Conservation (phyloP, 306 rosid species). For the Psophocarpus tetragonolobus region DNA sequence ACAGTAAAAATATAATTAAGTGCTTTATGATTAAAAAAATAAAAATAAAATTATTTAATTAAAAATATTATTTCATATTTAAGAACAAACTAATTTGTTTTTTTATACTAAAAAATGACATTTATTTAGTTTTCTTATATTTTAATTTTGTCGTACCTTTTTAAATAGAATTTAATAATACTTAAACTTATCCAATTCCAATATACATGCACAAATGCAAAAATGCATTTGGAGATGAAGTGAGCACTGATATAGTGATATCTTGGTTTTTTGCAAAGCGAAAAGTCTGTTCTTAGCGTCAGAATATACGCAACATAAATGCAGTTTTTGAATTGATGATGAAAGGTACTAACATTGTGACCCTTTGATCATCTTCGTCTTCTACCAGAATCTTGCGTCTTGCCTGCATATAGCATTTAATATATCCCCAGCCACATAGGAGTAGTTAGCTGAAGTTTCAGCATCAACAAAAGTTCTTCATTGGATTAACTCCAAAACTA, state of each 20-base stretch:
- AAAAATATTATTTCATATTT: too few species aligned
- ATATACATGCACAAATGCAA: background rate
- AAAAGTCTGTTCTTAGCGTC: background rate
- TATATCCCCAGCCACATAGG: background rate
- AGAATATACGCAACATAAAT: background rate
- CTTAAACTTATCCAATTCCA: too few species aligned
- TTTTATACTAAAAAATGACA: too few species aligned
- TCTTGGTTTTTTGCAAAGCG: background rate
- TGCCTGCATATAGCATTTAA: background rate
- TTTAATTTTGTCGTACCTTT: too few species aligned
- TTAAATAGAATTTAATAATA: too few species aligned
- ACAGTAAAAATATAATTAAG: too few species aligned
- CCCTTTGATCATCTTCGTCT: background rate
- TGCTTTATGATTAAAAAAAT: too few species aligned
- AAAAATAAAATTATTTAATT: too few species aligned
- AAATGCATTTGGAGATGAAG: background rate
- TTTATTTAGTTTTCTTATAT: too few species aligned
- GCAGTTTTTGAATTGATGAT: background rate
- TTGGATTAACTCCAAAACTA: background rate
- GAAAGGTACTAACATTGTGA: conserved; percentile 14
- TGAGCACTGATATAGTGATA: background rate
- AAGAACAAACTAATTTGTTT: too few species aligned
- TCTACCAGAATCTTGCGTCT: background rate
- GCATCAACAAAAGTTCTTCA: background rate
- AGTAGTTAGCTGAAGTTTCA: background rate